These are phyloP conservation scores for Macrocybe gigantea DNA, from an alignment of 768 basidiomycete genomes.

Conservation along the genomic window DNA sequence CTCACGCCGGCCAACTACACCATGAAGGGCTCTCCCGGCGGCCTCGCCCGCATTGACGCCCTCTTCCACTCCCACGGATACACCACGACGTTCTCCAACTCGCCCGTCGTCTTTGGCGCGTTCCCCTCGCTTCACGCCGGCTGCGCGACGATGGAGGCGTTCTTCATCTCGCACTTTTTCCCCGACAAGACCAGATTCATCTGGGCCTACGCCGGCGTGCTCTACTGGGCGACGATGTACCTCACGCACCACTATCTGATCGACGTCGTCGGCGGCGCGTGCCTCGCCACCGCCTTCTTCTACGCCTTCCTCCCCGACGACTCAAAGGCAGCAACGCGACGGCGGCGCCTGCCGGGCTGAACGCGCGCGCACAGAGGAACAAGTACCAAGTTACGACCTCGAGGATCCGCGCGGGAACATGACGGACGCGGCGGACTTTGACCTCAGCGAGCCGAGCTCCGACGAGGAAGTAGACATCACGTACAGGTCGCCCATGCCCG, in stretches of 20 bases:
- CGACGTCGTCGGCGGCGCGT: constrained; percentile 92
- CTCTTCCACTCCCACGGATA: constrained; percentile 77
- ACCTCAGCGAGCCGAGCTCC: constrained; percentile 46
- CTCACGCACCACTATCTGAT: constrained; percentile 98
- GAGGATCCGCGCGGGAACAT: constrained; percentile 46
- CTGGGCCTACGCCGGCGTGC: constrained; percentile 78
- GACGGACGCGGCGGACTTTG: constrained; percentile 48
- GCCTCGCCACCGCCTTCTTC: constrained; percentile 83
- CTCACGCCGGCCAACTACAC: constrained; percentile 91
- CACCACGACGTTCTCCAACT: constrained; percentile 73
- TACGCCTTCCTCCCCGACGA: constrained; percentile 84
- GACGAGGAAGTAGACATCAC: constrained; percentile 68
- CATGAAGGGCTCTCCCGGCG: constrained; percentile 91
- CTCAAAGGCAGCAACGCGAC: constrained; percentile 53
- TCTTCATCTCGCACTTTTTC: constrained; percentile 96
- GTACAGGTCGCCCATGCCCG: constrained; percentile 59
- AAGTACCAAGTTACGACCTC: constrained; percentile 81
- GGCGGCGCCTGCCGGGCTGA: constrained; percentile 35
- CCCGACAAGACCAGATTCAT: constrained; percentile 59
- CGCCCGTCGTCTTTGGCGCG: constrained; percentile 94
- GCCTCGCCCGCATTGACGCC: constrained; percentile 86
- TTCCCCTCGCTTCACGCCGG: constrained; percentile 94
- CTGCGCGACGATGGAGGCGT: constrained; percentile 85
- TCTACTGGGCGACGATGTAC: constrained; percentile 99
- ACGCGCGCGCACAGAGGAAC: constrained; percentile 25